phyloP scores from a whole-genome alignment of 2,329 filamentous ascomycete genomes.

The Xylaria sp. region DNA sequence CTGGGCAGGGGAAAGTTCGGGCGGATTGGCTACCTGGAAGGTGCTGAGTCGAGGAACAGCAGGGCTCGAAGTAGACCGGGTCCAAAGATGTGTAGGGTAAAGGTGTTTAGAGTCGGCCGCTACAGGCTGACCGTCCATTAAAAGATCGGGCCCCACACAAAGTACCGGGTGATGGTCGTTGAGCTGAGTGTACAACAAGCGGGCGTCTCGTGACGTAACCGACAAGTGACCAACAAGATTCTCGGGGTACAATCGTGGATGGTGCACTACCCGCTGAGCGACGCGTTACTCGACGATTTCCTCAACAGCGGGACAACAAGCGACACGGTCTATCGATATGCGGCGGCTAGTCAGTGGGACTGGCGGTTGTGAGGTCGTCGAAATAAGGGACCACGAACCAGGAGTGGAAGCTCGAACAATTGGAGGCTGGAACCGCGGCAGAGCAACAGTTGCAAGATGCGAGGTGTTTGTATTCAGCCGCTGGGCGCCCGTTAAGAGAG shows the following conservation, averaged over 20 bases:
- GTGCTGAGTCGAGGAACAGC: constrained; percentile 41
- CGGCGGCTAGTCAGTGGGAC: constrained; percentile 3
- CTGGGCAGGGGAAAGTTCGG: constrained; percentile 32
- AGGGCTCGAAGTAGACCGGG: constrained; percentile 45
- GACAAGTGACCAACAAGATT: constrained; percentile 1
- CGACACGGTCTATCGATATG: constrained; percentile 1
- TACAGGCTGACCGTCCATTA: constrained; percentile 59
- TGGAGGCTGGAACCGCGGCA: constrained; percentile 15
- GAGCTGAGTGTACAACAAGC: constrained; percentile 26
- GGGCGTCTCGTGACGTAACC: constrained; percentile 32
- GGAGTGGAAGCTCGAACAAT: constrained; percentile 19
- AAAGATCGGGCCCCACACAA: constrained; percentile 43
- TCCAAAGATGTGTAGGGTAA: constrained; percentile 52
- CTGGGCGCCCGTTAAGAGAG: constrained; percentile 9
- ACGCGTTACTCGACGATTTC: background rate
- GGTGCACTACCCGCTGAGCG: constrained; percentile 3
- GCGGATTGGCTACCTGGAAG: constrained; percentile 31
- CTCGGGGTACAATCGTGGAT: constrained; percentile 3
- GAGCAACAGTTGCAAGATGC: constrained; percentile 22
- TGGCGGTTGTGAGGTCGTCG: background rate
- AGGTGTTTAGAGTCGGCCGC: constrained; percentile 56
- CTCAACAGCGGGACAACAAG: constrained; percentile 3
- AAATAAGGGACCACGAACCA: constrained; percentile 12
- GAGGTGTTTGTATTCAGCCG: constrained; percentile 9
- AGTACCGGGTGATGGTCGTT: constrained; percentile 34